phyloP scores from a whole-genome alignment of 1,284 basidiomycete genomes.

The Moesziomyces sp. region DNA sequence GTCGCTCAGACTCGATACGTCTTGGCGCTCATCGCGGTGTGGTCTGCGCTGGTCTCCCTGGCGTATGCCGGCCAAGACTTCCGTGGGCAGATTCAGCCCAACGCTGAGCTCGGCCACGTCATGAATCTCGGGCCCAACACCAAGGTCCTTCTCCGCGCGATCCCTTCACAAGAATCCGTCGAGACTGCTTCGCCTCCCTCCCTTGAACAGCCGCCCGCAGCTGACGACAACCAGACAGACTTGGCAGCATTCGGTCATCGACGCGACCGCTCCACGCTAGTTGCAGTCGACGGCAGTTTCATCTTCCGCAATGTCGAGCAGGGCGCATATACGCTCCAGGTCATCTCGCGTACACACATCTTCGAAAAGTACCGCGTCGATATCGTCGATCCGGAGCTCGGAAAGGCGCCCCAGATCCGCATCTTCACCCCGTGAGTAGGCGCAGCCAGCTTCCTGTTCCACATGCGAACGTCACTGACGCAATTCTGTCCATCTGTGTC shows the following conservation, averaged over 20 bases:
- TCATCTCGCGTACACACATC: conserved; percentile 33
- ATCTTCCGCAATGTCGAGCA: conserved; percentile 46
- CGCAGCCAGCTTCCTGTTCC: neutral
- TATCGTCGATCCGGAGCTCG: conserved; percentile 15
- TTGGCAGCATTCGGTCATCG: conserved; percentile 27
- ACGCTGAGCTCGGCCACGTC: conserved; percentile 39
- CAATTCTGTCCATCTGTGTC: neutral
- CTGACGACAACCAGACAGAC: conserved; percentile 2
- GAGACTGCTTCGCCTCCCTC: neutral
- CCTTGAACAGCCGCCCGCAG: neutral
- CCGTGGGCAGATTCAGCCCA: conserved; percentile 49
- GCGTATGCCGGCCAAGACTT: conserved; percentile 33
- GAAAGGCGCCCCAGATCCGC: conserved; percentile 43
- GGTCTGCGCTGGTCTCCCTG: conserved; percentile 11
- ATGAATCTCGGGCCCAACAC: conserved; percentile 43
- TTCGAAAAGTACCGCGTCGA: conserved; percentile 52
- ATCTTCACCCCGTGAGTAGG: conserved; percentile 41
- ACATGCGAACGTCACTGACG: neutral
- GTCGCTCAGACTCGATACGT: neutral
- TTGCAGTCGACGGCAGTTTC: conserved; percentile 45
- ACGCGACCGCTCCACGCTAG: conserved; percentile 37
- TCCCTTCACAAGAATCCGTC: conserved; percentile 12
- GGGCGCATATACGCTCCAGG: conserved; percentile 45
- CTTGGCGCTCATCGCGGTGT: conserved; percentile 12
- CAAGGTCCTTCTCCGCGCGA: conserved; percentile 29